These are phyloP conservation scores for Pseudognaphalium luteoalbum DNA, from an alignment of 129 eudicot genomes.

Conservation along the genomic window DNA sequence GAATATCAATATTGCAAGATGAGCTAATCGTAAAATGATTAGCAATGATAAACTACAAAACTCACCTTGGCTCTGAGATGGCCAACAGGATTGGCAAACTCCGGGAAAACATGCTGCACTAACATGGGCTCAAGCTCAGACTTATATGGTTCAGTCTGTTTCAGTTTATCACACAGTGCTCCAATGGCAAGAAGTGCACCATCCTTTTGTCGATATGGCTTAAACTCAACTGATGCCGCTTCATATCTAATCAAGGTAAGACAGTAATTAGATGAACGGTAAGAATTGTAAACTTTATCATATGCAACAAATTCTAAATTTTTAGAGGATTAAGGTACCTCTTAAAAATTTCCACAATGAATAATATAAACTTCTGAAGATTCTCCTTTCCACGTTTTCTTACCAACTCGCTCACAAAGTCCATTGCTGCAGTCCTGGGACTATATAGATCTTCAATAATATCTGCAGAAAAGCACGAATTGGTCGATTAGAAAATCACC, in stretches of 20 bases:
- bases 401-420: constrained; percentile 93
- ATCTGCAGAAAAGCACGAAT: constrained; percentile 46
- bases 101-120: constrained; percentile 94
- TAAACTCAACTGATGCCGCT: constrained; percentile 65
- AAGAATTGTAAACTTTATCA: constrained; percentile 4
- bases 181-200: constrained; percentile 99
- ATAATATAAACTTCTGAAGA: constrained; percentile 80
- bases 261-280: neutral
- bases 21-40: constrained; percentile 35
- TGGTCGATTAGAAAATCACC: neutral
- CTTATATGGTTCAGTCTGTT: constrained; percentile 90
- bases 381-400: constrained; percentile 95
- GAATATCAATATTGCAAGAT: neutral
- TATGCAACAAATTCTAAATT: neutral
- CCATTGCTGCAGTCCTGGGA: constrained; percentile 99
- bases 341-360: constrained; percentile 82
- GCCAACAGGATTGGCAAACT: constrained; percentile 81
- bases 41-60: constrained; percentile 28
- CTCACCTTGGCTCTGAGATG: constrained; percentile 90
- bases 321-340: constrained; percentile 48
- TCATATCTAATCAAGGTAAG: constrained; percentile 53
- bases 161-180: constrained; percentile 84
- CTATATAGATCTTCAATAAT: constrained; percentile 95
- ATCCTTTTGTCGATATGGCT: constrained; percentile 89
- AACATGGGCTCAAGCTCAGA: constrained; percentile 93